These are phyloP conservation scores for Penicillium sp. DNA, from an alignment of 2,329 filamentous ascomycete genomes.

Conservation along the genomic window DNA sequence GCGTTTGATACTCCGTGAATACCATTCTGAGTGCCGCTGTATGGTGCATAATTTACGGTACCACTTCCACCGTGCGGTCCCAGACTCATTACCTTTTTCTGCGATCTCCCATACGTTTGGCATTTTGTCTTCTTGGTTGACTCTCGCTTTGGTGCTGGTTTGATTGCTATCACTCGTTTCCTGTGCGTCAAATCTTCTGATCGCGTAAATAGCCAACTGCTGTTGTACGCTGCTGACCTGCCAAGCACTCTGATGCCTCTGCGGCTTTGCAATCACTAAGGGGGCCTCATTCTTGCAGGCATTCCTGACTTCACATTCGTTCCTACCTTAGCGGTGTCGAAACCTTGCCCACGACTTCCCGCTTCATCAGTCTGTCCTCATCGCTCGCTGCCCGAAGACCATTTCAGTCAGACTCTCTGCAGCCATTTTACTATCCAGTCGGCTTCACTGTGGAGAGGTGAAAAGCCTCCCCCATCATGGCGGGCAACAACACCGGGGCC, in stretches of 20 bases:
- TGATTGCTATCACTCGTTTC: constrained; percentile 1
- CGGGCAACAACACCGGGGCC: constrained; percentile 37
- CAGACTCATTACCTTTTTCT: constrained; percentile 5
- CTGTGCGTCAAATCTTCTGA: not conserved
- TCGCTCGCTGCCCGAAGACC: not conserved
- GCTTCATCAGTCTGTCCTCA: not conserved
- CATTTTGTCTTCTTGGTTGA: constrained; percentile 1
- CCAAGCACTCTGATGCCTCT: too few relatives aligned
- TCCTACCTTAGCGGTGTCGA: constrained; percentile 7
- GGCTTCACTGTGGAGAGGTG: constrained; percentile 3
- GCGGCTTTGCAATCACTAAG: constrained; percentile 8
- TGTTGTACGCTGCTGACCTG: not conserved
- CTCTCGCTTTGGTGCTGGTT: not conserved
- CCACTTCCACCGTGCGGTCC: not conserved
- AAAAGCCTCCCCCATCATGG: constrained; percentile 29
- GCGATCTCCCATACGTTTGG: not conserved
- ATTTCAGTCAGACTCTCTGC: constrained; percentile 3
- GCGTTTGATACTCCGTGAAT: not conserved
- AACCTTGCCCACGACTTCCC: constrained; percentile 3
- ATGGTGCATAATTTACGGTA: not conserved
- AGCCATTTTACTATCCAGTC: constrained; percentile 6
- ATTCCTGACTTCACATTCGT: constrained; percentile 17
- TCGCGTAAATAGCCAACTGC: not conserved
- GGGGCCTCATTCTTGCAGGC: constrained; percentile 12
- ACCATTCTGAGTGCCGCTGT: not conserved